Conservation (phyloP, 2,329 filamentous ascomycete genomes). For the Shiraia sp. region DNA sequence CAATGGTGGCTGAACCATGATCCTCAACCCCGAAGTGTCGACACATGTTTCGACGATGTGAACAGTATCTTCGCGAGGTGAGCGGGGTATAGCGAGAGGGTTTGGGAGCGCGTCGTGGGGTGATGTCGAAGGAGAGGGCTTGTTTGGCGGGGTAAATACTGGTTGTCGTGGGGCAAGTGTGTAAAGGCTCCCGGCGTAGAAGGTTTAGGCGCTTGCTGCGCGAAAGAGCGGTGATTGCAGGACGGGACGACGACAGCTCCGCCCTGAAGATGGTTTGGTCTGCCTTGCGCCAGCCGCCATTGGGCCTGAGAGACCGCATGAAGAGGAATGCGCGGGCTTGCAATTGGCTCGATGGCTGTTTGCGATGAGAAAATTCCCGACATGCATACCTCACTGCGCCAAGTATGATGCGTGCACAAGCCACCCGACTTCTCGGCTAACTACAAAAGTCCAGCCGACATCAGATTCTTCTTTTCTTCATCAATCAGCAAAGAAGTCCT, state of each 20-base stretch:
- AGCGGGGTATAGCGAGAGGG: constrained; percentile 22
- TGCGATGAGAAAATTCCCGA: constrained; percentile 10
- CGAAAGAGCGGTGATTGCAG: constrained; percentile 26
- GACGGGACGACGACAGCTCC: constrained; percentile 8
- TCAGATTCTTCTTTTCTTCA: constrained; percentile 14
- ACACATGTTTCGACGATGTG: constrained; percentile 77
- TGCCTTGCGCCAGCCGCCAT: constrained; percentile 32
- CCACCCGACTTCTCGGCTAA: constrained; percentile 6
- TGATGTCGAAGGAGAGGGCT: constrained; percentile 19
- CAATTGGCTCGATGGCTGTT: constrained; percentile 26
- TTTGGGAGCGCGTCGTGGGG: constrained; percentile 27
- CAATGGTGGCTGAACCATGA: constrained; percentile 61
- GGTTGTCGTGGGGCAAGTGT: constrained; percentile 32
- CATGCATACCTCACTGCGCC: constrained; percentile 10
- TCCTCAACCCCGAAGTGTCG: constrained; percentile 61
- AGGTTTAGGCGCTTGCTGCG: constrained; percentile 20
- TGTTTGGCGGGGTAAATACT: constrained; percentile 34
- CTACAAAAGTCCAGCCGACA: constrained; percentile 10
- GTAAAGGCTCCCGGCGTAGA: constrained; percentile 27
- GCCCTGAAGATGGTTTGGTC: constrained; percentile 15
- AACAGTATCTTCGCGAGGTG: constrained; percentile 62
- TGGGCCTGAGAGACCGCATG: constrained; percentile 42
- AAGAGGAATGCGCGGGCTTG: constrained; percentile 13
- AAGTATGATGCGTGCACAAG: constrained; percentile 13
- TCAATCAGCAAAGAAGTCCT: constrained; percentile 39